Evolutionary conservation across 2,329 filamentous ascomycete species (phyloP).

Genomic region (Davidsoniella australis): DNA sequence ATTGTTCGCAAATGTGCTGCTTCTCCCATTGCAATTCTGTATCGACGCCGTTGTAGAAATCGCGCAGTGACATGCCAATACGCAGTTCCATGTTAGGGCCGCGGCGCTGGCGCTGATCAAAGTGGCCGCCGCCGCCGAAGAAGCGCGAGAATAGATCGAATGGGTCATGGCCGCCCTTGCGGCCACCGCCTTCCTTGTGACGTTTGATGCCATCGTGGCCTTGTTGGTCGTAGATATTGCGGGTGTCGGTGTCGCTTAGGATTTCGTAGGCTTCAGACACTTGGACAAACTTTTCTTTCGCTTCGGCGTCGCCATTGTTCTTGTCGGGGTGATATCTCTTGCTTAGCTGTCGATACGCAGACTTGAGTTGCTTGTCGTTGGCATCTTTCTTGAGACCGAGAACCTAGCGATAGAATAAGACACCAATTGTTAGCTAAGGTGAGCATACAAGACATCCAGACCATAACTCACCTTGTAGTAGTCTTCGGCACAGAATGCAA

Average conservation of each 20-base stretch:
- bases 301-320: slow-evolving; percentile 69
- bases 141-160: slow-evolving; percentile 95
- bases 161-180: slow-evolving; percentile 56
- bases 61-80: slow-evolving; percentile 59
- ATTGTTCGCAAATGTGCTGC: slow-evolving; percentile 85
- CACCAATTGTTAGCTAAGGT: background rate
- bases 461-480: slow-evolving; percentile 51
- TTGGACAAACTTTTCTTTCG: slow-evolving; percentile 81
- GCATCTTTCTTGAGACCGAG: slow-evolving; percentile 67
- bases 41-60: slow-evolving; percentile 82
- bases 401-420: slow-evolving; percentile 31
- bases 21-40: slow-evolving; percentile 86
- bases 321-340: slow-evolving; percentile 98
- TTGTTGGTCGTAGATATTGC: slow-evolving; percentile 84
- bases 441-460: background rate
- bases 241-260: slow-evolving; percentile 60
- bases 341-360: slow-evolving; percentile 76
- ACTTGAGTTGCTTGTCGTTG: slow-evolving; percentile 77
- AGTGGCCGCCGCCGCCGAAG: slow-evolving; percentile 84
- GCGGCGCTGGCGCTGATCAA: slow-evolving; percentile 58
- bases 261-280: slow-evolving; percentile 92
- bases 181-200: slow-evolving; percentile 52
- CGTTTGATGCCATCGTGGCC: slow-evolving; percentile 83
- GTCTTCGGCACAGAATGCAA: slow-evolving; percentile 47
- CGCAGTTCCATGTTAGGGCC: slow-evolving; percentile 83